Base-by-base conservation (phyloP, 2,329 filamentous ascomycete species). In the Cytospora mali region DNA sequence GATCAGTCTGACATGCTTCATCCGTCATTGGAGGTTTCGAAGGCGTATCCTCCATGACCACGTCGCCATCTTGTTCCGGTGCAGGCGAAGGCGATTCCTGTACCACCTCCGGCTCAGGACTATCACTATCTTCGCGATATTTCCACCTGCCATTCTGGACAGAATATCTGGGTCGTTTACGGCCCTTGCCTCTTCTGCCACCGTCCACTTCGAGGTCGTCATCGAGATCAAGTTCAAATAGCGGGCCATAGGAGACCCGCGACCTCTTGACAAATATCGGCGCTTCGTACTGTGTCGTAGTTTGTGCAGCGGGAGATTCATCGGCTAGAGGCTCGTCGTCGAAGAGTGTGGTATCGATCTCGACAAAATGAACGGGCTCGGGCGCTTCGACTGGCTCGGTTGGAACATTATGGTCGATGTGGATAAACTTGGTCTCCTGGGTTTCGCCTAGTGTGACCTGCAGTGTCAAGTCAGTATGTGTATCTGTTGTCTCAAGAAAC, bases 221-320 rank as follows among this genome's bases (percentile, higher is more conserved):
- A 69, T 93, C 88, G 66, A 86, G 82, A 1, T 81, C 81, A 5
- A 82, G 82, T 66, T 90, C 85, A 56, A 89, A 85, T 0, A 89
- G 75, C 0, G 86, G 85, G 1, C 88, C 88, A 61, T 89, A 89
- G 0, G 90, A 93, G 4, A 89, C 77, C 61, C 89, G 82, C 16
- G 85, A 83, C 58, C 89, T 83, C 73, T 90, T 93, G 23, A 92
- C 76, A 68, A 96, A 96, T 0, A 91, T 91, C 0, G 93, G 93
- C 3, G 92, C 96, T 5, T 84, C 80, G 77, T 87, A 95, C 68
- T 89, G 84, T 21, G 80, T 76, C 51, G 77, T 69, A 23, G n/a
- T 27, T 10, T 52, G 61, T 21, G 71, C 73, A 9, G 73, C 48
- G 14, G 51, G 11, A 21, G 48, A 28, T 3, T 53, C 35, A 21